Conservation (phyloP, 2,329 filamentous ascomycete genomes). For the Aureobasidium uvarum region DNA sequence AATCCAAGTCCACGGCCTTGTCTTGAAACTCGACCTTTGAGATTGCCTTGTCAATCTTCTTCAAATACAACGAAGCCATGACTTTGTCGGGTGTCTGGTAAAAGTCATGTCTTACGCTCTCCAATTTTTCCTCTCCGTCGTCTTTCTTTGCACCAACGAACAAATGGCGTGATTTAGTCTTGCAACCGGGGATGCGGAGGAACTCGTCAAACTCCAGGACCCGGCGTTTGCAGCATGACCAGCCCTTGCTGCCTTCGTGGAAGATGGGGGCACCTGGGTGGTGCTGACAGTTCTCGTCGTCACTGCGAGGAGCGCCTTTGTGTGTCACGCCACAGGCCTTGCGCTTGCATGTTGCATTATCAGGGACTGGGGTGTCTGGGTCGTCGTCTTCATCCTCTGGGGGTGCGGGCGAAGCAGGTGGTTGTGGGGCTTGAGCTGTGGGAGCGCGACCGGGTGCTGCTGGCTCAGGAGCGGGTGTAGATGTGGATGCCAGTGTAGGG, state of each 20-base stretch:
- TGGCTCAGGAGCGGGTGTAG: neutral
- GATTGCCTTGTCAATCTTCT: slow-evolving; percentile 86
- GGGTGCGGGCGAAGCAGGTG: slow-evolving; percentile 53
- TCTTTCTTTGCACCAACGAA: slow-evolving; percentile 71
- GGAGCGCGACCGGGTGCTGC: slow-evolving; percentile 18
- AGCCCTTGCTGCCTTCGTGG: slow-evolving; percentile 97
- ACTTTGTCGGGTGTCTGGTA: slow-evolving; percentile 87
- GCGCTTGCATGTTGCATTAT: slow-evolving; percentile 73
- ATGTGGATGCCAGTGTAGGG: neutral
- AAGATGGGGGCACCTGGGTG: slow-evolving; percentile 92
- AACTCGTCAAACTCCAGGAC: slow-evolving; percentile 98
- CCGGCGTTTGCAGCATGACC: slow-evolving; percentile 91
- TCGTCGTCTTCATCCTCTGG: slow-evolving; percentile 85
- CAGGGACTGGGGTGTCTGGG: slow-evolving; percentile 66
- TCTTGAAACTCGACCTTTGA: slow-evolving; percentile 69
- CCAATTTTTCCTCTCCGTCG: slow-evolving; percentile 69
- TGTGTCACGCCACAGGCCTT: slow-evolving; percentile 70
- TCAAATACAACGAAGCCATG: slow-evolving; percentile 90
- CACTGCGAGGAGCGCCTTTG: slow-evolving; percentile 58
- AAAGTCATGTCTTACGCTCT: slow-evolving; percentile 82
- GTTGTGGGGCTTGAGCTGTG: slow-evolving; percentile 29
- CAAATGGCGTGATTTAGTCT: slow-evolving; percentile 74
- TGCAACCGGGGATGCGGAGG: slow-evolving; percentile 90
- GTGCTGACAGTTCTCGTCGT: slow-evolving; percentile 76
- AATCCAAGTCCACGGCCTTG: slow-evolving; percentile 67